These are phyloP conservation scores for Populus ilicifolia DNA, from an alignment of 345 rosid genomes.

Conservation along the genomic window DNA sequence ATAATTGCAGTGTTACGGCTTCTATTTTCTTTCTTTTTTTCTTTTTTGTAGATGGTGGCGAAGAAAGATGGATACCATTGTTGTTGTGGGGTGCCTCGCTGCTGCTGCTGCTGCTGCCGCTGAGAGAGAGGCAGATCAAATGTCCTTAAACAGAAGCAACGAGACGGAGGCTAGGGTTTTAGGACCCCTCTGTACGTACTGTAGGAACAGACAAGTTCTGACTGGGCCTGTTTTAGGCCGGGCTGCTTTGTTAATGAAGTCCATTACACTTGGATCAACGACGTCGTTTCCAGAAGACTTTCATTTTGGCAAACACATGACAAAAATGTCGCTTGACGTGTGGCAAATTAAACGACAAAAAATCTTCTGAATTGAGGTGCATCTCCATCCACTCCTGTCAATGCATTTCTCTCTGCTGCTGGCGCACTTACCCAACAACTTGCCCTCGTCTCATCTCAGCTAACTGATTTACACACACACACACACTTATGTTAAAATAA, in stretches of 20 bases:
- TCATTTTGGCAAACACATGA: background rate
- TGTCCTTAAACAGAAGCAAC: background rate
- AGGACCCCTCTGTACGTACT: background rate
- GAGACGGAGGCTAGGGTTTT: conserved; percentile 17
- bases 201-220: background rate
- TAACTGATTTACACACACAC: too few relatives aligned
- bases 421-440: too few relatives aligned
- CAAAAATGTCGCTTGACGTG: background rate
- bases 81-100: background rate
- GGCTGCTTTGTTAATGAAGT: background rate
- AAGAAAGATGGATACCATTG: conserved; percentile 3
- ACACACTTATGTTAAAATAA: too few relatives aligned
- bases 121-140: background rate
- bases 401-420: background rate
- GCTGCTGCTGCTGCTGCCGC: background rate
- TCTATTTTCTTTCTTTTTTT: background rate
- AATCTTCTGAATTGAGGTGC: too few relatives aligned
- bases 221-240: background rate
- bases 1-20: background rate
- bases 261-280: background rate
- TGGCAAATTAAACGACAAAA: background rate
- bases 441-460: too few relatives aligned
- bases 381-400: background rate
- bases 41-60: background rate
- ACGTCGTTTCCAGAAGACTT: background rate